Base-by-base conservation (phyloP, 345 rosid species). In the Citropsis articulata region DNA sequence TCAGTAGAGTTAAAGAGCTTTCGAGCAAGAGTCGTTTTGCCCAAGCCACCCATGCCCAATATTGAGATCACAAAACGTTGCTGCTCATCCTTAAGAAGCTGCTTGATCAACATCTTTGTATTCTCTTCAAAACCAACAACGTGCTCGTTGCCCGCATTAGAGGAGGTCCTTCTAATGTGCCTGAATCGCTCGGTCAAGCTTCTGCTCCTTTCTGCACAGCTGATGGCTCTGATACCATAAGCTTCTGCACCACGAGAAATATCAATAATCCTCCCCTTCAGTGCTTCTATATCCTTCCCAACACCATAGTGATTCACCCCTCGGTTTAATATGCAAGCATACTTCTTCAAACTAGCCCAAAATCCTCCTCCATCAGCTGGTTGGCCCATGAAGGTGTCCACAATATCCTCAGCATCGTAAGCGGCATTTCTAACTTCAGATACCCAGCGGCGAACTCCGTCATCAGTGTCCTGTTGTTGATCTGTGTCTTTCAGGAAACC, bases 401-500 rank as follows among this genome's bases (percentile, higher is more conserved):
- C 76, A 62, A 82, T 53, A 71, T 82, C 86, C 35, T 86, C 86
- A 40, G 83, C 71, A 66, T 84, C 86, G 9, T 84, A 82, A 10
- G 84, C 80, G 48, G 77, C 78, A 61, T 76, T 73, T 79, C 81
- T 73, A 74, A 86, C 83, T 6, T 77, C 83, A 30, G 83, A 81
- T 33, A 79, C 83, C 86, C 83, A 84, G 5, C 75, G 79, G 38
- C 80, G 77, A 40, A 83, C 82, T 28, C 85, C 77, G 73, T 84
- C 80, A 22, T 83, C 83, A 40, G 40, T 77, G 21, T 75, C 72
- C 67, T 78, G 83, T 68, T 71, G 79, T 62, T 78, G 80, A 65
- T 81, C 84, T 9, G 83, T 84, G 63, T 87, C 87, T 77, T 75
- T 81, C 74, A 79, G 60, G 66, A 87, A 84, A 72, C 82, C 83